These are phyloP conservation scores for Pleurotus cornucopiae DNA, from an alignment of 768 basidiomycete genomes.

Conservation along the genomic window DNA sequence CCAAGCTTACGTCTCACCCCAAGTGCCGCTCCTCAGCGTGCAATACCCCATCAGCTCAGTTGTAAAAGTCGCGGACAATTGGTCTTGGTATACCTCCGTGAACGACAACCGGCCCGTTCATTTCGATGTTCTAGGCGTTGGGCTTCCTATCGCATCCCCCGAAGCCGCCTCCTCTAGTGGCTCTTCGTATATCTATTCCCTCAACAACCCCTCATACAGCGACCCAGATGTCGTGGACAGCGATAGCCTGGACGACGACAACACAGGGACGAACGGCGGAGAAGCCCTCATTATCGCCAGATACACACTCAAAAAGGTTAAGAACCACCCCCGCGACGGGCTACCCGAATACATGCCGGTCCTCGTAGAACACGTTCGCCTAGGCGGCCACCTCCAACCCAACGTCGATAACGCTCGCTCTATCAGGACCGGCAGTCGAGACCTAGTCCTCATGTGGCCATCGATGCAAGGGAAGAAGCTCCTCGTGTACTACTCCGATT, in stretches of 20 bases:
- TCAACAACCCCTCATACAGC: conserved; percentile 2
- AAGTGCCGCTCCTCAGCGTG: background rate
- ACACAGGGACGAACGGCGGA: background rate
- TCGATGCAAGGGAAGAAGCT: background rate
- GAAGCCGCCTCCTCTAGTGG: background rate
- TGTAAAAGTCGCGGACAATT: conserved; percentile 3
- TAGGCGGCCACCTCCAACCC: conserved; percentile 1
- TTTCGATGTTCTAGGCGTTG: conserved; percentile 1
- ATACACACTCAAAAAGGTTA: conserved; percentile 7
- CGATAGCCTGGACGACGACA: background rate
- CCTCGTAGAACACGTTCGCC: conserved; percentile 3
- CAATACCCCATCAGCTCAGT: conserved; percentile 5
- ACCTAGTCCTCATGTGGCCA: conserved; percentile 6
- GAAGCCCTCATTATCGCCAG: conserved; percentile 2
- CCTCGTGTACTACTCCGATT: conserved; percentile 1
- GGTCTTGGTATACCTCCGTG: conserved; percentile 6
- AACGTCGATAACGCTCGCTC: conserved; percentile 3
- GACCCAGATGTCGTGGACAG: background rate
- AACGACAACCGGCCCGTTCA: conserved; percentile 1
- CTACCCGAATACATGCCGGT: conserved; percentile 9
- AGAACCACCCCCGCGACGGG: conserved; percentile 7
- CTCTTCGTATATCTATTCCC: conserved; percentile 4
- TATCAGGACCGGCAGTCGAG: conserved; percentile 4
- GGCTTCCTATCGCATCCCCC: background rate
- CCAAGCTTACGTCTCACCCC: background rate